Evolutionary conservation across 2,329 filamentous ascomycete genomes (phyloP).

Genomic region (Cercospora brassicicola): DNA sequence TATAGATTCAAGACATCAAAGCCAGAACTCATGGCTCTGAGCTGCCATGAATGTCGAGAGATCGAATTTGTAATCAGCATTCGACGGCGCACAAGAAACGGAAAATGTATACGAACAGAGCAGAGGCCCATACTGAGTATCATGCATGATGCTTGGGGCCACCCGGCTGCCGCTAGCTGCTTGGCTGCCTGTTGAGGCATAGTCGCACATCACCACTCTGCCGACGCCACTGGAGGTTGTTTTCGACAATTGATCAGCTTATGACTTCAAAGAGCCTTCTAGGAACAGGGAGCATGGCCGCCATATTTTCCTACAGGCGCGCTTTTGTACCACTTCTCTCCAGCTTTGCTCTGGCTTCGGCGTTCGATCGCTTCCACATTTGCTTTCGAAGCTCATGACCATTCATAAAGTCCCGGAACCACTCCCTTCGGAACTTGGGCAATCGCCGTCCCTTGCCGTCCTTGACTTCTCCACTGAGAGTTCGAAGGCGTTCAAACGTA

Average conservation of each 20-base stretch:
- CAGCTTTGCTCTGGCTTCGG: conserved; percentile 2
- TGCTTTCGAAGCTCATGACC: conserved; percentile 16
- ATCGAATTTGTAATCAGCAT: not conserved
- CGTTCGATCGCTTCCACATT: conserved; percentile 17
- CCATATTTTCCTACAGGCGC: not conserved
- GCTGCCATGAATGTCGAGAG: not conserved
- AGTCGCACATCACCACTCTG: not conserved
- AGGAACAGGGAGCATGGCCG: not conserved
- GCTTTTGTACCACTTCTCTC: not conserved
- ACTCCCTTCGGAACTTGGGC: conserved; percentile 15
- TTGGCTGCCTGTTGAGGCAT: not conserved
- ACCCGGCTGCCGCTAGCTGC: not conserved
- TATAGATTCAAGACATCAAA: not conserved
- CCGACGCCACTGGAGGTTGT: not conserved
- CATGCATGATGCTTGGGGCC: not conserved
- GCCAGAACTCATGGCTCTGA: not conserved
- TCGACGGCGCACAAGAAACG: not conserved
- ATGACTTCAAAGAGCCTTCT: not conserved
- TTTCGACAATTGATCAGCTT: not conserved
- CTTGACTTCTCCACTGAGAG: conserved; percentile 50
- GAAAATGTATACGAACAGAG: not conserved
- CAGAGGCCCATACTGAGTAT: not conserved
- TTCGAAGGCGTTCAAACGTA: conserved; percentile 61
- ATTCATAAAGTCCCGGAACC: conserved; percentile 17
- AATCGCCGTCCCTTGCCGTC: not conserved